Percentiles rank a stretch among this genome's conserved stretches.
Evolutionary conservation across 768 basidiomycete species (phyloP).

Genomic region (Butyriboletus loyo): DNA sequence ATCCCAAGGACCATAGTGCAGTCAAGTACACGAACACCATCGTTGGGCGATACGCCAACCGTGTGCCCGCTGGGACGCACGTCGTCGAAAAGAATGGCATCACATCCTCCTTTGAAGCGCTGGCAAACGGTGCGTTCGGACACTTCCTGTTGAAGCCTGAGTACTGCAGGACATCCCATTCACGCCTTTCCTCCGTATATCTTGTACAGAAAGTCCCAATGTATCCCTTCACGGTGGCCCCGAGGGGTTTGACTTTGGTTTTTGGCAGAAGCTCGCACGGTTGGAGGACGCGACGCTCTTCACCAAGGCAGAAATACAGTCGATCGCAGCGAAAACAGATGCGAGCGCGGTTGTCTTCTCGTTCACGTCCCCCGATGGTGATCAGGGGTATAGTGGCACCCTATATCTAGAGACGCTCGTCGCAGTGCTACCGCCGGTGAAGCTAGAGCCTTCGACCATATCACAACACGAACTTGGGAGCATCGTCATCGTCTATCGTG

Average conservation of each 20-base stretch:
- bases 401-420: constrained; percentile 58
- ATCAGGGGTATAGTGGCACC: constrained; percentile 69
- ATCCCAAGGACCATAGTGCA: constrained; percentile 50
- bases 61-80: constrained; percentile 61
- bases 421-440: constrained; percentile 41
- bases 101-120: constrained; percentile 43
- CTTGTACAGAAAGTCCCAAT: constrained; percentile 39
- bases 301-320: constrained; percentile 48
- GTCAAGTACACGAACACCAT: constrained; percentile 73
- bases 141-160: not conserved
- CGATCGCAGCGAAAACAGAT: constrained; percentile 35
- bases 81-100: constrained; percentile 52
- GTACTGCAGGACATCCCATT: no score
- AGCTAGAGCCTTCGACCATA: constrained; percentile 22
- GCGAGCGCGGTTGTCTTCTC: constrained; percentile 50
- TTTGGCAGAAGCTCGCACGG: constrained; percentile 47
- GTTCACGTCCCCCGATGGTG: constrained; percentile 57
- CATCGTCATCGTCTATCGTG: constrained; percentile 65
- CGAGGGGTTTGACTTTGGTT: constrained; percentile 55
- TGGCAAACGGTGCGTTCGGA: constrained; percentile 33
- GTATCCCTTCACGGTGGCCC: constrained; percentile 77
- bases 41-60: constrained; percentile 71
- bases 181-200: constrained; percentile 7
- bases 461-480: constrained; percentile 57
- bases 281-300: constrained; percentile 49